phyloP scores from a whole-genome alignment of 176 grass and related monocot genomes.

The Juncus effusus region DNA sequence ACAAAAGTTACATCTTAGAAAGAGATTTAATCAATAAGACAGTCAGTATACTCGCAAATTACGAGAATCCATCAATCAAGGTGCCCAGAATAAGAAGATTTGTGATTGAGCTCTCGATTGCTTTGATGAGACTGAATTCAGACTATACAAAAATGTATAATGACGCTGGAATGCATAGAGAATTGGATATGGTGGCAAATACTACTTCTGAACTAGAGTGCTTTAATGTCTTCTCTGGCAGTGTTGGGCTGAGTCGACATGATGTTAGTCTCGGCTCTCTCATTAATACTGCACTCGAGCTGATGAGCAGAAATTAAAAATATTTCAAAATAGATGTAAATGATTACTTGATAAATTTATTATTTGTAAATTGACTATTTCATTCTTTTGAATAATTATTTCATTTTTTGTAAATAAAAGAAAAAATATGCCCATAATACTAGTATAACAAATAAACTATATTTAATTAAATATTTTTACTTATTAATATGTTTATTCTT shows the following conservation, averaged over 20 bases:
- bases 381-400: no score
- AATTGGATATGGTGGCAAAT: conserved; percentile 34
- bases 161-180: conserved; percentile 42
- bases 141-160: conserved; percentile 33
- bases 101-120: conserved; percentile 49
- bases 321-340: no score
- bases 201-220: conserved; percentile 74
- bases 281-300: conserved; percentile 34
- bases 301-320: conserved; percentile 31
- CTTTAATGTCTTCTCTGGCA: conserved; percentile 75
- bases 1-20: conserved; percentile 31
- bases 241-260: conserved; percentile 58
- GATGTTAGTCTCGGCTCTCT: conserved; percentile 32
- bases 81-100: conserved; percentile 56
- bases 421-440: no score
- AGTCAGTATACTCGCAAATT: conserved; percentile 35
- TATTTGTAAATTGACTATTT: no score
- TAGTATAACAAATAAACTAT: no score
- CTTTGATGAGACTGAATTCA: conserved; percentile 41
- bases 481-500: no score
- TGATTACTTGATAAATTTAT: no score
- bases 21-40: conserved; percentile 30
- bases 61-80: conserved; percentile 39
- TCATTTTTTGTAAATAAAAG: no score
- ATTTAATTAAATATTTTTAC: no score